Conservation (phyloP, 2,329 filamentous ascomycete species). For the Aspergillus sp. region DNA sequence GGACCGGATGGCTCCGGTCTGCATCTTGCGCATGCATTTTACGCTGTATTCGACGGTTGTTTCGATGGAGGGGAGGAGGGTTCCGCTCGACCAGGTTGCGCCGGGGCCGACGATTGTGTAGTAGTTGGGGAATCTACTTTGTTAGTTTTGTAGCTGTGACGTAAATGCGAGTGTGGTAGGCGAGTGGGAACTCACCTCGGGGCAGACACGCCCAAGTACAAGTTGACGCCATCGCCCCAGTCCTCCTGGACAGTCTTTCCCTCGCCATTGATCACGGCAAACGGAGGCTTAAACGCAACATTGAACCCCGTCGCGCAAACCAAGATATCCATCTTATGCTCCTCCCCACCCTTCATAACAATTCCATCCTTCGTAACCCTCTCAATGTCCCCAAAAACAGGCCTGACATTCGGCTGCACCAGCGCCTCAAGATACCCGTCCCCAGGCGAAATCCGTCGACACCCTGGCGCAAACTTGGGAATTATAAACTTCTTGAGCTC, state of each 20-base stretch:
- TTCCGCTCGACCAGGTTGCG: constrained; percentile 48
- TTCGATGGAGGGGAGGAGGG: constrained; percentile 37
- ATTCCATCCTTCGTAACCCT: not conserved
- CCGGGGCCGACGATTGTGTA: constrained; percentile 38
- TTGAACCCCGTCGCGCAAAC: no score
- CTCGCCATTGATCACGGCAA: not conserved
- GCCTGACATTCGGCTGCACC: not conserved
- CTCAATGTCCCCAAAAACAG: not conserved
- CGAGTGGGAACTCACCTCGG: no score
- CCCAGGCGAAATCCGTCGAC: constrained; percentile 8
- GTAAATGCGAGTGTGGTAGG: no score
- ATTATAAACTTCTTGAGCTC: constrained; percentile 8
- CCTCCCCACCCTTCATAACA: not conserved
- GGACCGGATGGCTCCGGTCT: constrained; percentile 33
- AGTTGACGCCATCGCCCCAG: no score
- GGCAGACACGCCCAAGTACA: no score
- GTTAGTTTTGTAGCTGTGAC: not conserved
- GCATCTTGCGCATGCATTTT: constrained; percentile 43
- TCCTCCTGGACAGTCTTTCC: no score
- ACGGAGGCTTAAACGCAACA: not conserved
- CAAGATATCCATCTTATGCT: constrained; percentile 9
- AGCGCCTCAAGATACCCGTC: constrained; percentile 13
- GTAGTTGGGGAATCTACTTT: constrained; percentile 50
- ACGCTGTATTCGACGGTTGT: constrained; percentile 47
- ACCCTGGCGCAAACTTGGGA: constrained; percentile 4